Percentiles rank a stretch among this genome's conserved stretches.
phyloP scores from a whole-genome alignment of 164 flowering plant species.

The Piper longum region DNA sequence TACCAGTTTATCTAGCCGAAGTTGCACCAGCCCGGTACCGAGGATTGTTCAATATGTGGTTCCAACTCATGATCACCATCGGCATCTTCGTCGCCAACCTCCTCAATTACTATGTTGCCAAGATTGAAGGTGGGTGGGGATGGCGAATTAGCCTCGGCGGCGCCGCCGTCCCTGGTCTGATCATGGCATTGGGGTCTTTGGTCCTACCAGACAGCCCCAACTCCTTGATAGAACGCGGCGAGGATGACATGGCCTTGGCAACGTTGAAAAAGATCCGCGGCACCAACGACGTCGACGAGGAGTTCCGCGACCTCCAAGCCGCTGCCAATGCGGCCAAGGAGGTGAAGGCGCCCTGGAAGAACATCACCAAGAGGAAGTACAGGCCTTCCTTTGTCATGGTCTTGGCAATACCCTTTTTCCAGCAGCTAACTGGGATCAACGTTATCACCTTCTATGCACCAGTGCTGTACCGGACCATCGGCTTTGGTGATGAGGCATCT shows the following conservation, averaged over 20 bases:
- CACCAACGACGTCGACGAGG: conserved; percentile 14
- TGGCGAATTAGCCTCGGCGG: too few relatives aligned
- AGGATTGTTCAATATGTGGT: conserved; percentile 14
- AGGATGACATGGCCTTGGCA: conserved; percentile 9
- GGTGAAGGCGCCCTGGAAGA: conserved; percentile 11
- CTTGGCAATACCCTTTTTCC: conserved; percentile 16
- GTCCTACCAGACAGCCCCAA: conserved; percentile 26
- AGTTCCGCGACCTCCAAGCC: conserved; percentile 11
- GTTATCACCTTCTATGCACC: conserved; percentile 69
- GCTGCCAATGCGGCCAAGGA: conserved; percentile 12
- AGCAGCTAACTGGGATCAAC: conserved; percentile 25
- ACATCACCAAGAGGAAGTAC: conserved; percentile 9
- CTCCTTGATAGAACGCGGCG: conserved; percentile 21
- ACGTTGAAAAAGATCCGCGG: conserved; percentile 19
- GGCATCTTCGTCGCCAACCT: conserved; percentile 10
- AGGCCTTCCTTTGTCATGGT: conserved; percentile 20
- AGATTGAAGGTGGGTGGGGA: conserved; percentile 7
- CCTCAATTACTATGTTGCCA: conserved; percentile 9
- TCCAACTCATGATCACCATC: conserved; percentile 3
- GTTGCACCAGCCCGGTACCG: conserved; percentile 12
- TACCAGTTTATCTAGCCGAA: conserved; percentile 12
- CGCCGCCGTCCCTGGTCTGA: conserved; percentile 8
- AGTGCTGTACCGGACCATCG: conserved; percentile 44
- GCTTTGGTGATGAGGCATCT: conserved; percentile 49
- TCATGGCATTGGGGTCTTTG: conserved; percentile 13